Conservation (phyloP, 345 rosid genomes). For the Aurinia saxatilis region DNA sequence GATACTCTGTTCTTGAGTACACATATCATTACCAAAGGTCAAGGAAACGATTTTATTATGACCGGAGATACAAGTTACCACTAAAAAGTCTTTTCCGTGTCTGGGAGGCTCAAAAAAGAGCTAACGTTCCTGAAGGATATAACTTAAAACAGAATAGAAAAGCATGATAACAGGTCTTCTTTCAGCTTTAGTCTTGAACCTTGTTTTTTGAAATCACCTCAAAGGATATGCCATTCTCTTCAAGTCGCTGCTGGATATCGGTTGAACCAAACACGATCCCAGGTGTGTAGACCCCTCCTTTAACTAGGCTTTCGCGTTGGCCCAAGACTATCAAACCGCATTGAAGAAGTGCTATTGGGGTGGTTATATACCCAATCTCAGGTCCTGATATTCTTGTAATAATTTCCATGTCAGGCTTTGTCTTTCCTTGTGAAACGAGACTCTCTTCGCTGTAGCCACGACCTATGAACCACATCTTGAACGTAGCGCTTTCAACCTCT, state of each 20-base stretch:
- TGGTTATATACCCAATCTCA: conserved; percentile 76
- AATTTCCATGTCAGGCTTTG: conserved; percentile 56
- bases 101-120: not conserved
- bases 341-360: conserved; percentile 60
- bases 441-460: conserved; percentile 55
- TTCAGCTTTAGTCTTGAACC: conserved; percentile 23
- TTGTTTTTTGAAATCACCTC: conserved; percentile 54
- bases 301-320: conserved; percentile 51
- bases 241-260: conserved; percentile 59
- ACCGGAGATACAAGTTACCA: not conserved
- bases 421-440: conserved; percentile 34
- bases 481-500: conserved; percentile 69
- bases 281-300: conserved; percentile 71
- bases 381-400: conserved; percentile 77
- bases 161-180: not conserved
- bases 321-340: conserved; percentile 60
- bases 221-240: conserved; percentile 72
- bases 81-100: not conserved
- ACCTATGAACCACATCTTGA: conserved; percentile 87
- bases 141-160: conserved; percentile 4
- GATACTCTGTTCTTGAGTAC: conserved; percentile 1
- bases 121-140: not conserved
- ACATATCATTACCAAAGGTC: not conserved
- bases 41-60: conserved; percentile 4
- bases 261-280: conserved; percentile 78